Base-by-base conservation (phyloP, 2,329 filamentous ascomycete species). In the Fusarium nurragi region DNA sequence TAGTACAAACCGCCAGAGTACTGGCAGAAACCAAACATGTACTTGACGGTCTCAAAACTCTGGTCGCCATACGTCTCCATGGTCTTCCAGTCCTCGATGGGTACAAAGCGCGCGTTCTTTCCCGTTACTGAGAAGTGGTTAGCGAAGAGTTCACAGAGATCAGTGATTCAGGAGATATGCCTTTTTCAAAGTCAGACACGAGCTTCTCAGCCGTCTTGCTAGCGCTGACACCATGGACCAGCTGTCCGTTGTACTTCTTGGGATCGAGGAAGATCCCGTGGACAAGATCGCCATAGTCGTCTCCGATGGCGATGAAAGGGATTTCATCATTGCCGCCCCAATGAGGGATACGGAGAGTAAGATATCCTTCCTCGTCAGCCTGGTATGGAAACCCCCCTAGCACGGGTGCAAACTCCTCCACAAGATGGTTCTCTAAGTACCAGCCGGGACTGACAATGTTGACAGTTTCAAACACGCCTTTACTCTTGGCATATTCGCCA, bases 201-300 rank as follows among this genome's bases (percentile, higher is more conserved):
- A 77, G 51, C 16, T 75, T 56, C 3, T 74, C 72, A 7, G 76
- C 70, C 1, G 72, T 74, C 9, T 60, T 59, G 10, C 76, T 72
- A 21, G 74, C 66, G 58, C 79, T 81, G 38, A 77, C 69, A 2
- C 73, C 78, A 14, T 80, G 79, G 0, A 81, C 61, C 1, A 78
- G 64, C 5, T 61, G 65, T 2, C 76, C 74, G 57, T 76, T 75
- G 69, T 77, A 79, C 36, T 73, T 72, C 40, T 70, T 70, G 0
- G 79, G 79, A 13, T 76, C 71, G 9, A 82, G 71, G 18, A 82
- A 77, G 5, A 80, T 71, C 4, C 79, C 80, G 25, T 83, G 80
- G 12, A 82, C 76, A 18, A 82, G 73, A 49, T 82, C 80, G 5
- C 80, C 80, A 53, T 75, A 82, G 65, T 83, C 80, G 30, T 79